Evolutionary conservation across 208 protist species (phyloP), one percentile per base, ranked within the genome.

Genomic region (Acanthamoeba quina): DNA sequence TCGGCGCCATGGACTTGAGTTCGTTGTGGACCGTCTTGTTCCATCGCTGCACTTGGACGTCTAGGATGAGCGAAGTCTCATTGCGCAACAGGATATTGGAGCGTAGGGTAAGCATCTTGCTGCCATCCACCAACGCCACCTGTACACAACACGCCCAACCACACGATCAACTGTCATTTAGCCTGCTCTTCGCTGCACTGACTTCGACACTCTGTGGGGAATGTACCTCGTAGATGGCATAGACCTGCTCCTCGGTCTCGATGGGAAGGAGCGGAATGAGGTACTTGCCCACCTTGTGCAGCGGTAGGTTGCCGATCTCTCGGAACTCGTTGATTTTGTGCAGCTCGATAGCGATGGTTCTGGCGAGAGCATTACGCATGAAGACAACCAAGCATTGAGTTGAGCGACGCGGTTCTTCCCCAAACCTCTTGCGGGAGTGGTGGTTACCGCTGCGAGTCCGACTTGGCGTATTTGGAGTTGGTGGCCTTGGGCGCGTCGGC

Each of bases 281-380:
- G 52, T 93, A 93, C 89, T 56, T 93, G 60, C 89, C 89, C 54
- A 93, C 89, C 31, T 93, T 93, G 70, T 93, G 89, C 10, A 93
- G 58, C 21, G 89, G 89, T 17, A 93, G 49, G 54, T 93, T 93
- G 19, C 49, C 49, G 17, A 80, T 80, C 29, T 37, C 19, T 6
- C 47, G 37, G 34, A 80, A 74, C 41, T 93, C 89, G 31, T 34
- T 34, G 52, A 93, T 82, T 47, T 74, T 82, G 89, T 74, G 49
- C 44, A 93, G 34, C 64, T 93, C 64, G 26, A 93, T 82, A 24
- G 89, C 89, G 54, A 93, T 72, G 15, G 89, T 93, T 24, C 89
- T 82, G 72, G 26, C 37, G 31, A 10, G 31, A 10, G 19, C 19
- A 58, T 15, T 58, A 21, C 17, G n/a, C 17, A 37, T 5, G 13